Conservation (phyloP, 192 early-diverging fungal species). For the Podila epigama region DNA sequence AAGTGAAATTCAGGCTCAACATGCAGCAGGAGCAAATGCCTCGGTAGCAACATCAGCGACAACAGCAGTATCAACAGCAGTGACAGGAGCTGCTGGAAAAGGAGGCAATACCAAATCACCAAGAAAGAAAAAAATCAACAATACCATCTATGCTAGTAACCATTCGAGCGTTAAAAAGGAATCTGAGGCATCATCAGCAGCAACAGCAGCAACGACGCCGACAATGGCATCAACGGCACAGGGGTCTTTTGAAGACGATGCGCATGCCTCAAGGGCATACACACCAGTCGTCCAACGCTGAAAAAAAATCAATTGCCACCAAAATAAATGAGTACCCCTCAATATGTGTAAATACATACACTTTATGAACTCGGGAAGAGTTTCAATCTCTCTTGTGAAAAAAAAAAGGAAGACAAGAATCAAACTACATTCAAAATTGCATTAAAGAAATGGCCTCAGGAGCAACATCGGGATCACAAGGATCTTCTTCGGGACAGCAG, state of each 20-base stretch:
- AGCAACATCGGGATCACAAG: conserved; percentile 5
- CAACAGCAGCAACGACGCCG: neutral
- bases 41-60: too few relatives aligned
- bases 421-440: conserved; percentile 8
- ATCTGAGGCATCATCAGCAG: conserved; percentile 4
- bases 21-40: neutral
- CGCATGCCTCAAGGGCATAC: too few relatives aligned
- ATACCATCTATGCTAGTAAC: conserved; percentile 46
- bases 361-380: too few relatives aligned
- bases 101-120: conserved; percentile 27
- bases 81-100: neutral
- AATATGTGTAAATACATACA: too few relatives aligned
- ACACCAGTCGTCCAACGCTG: too few relatives aligned
- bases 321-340: too few relatives aligned
- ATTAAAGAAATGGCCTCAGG: conserved; percentile 10
- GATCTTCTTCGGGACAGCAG: too few relatives aligned
- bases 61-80: neutral
- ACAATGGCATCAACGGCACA: conserved; percentile 4
- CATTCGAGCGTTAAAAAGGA: conserved; percentile 20
- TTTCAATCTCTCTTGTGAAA: too few relatives aligned
- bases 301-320: too few relatives aligned
- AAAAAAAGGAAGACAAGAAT: too few relatives aligned
- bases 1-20: neutral
- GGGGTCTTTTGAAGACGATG: too few relatives aligned
- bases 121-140: conserved; percentile 46